phyloP scores from a whole-genome alignment of 352 stramenopile genomes.

The Phytophthora kernoviae region DNA sequence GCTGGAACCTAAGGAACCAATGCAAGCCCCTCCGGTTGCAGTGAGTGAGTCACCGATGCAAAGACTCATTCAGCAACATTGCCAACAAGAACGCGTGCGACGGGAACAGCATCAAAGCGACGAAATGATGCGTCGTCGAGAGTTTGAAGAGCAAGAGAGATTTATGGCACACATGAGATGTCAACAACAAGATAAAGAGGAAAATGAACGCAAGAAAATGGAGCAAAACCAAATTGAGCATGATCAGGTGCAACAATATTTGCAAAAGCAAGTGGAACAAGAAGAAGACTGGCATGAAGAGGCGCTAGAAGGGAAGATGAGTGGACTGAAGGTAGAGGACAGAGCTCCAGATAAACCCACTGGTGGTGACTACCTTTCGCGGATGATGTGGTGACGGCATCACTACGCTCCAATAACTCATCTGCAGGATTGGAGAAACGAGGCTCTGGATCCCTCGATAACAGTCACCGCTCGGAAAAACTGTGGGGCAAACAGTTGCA shows the following conservation, averaged over 20 bases:
- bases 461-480: conserved; percentile 2
- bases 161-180: conserved; percentile 10
- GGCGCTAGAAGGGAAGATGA: conserved; percentile 5
- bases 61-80: conserved; percentile 24
- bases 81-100: conserved; percentile 27
- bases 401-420: conserved; percentile 12
- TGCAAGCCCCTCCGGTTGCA: conserved; percentile 1
- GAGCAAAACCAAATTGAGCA: conserved; percentile 1
- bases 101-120: conserved; percentile 12
- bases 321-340: conserved; percentile 15
- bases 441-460: conserved; percentile 5
- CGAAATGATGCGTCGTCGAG: conserved; percentile 11
- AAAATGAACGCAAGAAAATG: conserved; percentile 13
- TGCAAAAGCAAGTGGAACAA: conserved; percentile 16
- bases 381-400: conserved; percentile 23
- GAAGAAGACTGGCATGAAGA: conserved; percentile 23
- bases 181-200: conserved; percentile 10
- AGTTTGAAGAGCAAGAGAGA: conserved; percentile 32
- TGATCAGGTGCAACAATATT: conserved; percentile 13
- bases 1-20: conserved; percentile 25
- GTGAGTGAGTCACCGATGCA: conserved; percentile 34
- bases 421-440: conserved; percentile 7
- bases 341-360: not conserved
- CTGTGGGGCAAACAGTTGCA: conserved; percentile 9
- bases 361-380: conserved; percentile 10